phyloP scores from a whole-genome alignment of 768 basidiomycete species.

The Leccinellum rugosiceps region DNA sequence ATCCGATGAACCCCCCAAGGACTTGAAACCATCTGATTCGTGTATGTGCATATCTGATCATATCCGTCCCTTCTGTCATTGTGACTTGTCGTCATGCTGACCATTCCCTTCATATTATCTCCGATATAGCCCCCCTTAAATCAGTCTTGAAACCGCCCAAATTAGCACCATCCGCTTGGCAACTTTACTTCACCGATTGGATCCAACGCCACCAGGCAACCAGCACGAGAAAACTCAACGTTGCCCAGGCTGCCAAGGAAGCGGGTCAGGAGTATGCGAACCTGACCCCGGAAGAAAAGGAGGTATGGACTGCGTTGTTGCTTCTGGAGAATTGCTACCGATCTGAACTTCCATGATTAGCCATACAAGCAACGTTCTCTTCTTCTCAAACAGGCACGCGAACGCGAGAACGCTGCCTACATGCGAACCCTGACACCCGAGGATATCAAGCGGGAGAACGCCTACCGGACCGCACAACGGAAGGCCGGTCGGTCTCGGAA shows the following conservation, averaged over 20 bases:
- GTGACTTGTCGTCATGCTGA: conserved; percentile 29
- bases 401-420: conserved; percentile 78
- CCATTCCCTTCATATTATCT: conserved; percentile 19
- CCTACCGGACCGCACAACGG: conserved; percentile 86
- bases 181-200: conserved; percentile 94
- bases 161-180: conserved; percentile 93
- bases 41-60: conserved; percentile 41
- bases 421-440: conserved; percentile 88
- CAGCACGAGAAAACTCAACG: conserved; percentile 83
- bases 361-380: conserved; percentile 84
- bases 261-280: conserved; percentile 87
- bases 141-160: conserved; percentile 85
- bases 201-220: conserved; percentile 82
- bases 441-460: conserved; percentile 93
- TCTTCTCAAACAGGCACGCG: conserved; percentile 79
- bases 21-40: conserved; percentile 43
- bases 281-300: conserved; percentile 76
- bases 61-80: conserved; percentile 24
- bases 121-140: conserved; percentile 58
- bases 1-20: conserved; percentile 33
- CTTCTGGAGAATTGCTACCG: conserved; percentile 24
- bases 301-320: conserved; percentile 46
- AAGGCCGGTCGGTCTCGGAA: conserved; percentile 90
- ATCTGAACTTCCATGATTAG: conserved; percentile 39
- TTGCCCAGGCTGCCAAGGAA: conserved; percentile 93